Percentiles rank a stretch among this genome's conserved stretches.
Evolutionary conservation across 2,329 filamentous ascomycete genomes (phyloP).

Genomic region (Zopfia rhizophila): DNA sequence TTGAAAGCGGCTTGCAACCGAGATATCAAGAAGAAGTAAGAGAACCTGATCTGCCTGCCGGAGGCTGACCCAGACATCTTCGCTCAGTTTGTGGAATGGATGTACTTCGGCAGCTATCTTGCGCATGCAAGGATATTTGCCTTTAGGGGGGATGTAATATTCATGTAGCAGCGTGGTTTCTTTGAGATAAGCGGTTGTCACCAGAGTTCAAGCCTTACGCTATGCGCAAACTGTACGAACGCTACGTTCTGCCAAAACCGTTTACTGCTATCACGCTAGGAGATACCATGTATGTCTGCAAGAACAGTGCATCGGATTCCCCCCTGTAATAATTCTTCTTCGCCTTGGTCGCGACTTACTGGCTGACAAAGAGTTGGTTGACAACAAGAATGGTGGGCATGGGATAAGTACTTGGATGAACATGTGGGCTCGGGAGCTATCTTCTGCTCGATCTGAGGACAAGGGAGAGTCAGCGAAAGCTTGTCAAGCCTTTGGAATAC

Average conservation of each 20-base stretch:
- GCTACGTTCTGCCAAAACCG: constrained; percentile 17
- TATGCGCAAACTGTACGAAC: constrained; percentile 17
- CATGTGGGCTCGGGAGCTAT: too few species aligned
- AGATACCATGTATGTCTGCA: constrained; percentile 16
- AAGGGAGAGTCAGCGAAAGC: too few species aligned
- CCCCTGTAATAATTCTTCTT: constrained; percentile 16
- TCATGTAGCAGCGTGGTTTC: constrained; percentile 20
- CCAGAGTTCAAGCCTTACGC: constrained; percentile 20
- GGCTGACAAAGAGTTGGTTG: too few species aligned
- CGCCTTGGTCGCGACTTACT: constrained; percentile 13
- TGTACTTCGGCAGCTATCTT: constrained; percentile 15
- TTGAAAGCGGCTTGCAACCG: constrained; percentile 14
- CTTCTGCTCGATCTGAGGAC: too few species aligned
- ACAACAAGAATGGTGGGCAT: too few species aligned
- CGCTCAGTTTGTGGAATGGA: constrained; percentile 20
- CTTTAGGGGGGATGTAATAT: too few species aligned
- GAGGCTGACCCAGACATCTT: constrained; percentile 16
- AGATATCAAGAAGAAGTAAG: constrained; percentile 9
- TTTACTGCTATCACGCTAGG: constrained; percentile 39
- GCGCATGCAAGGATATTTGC: constrained; percentile 2
- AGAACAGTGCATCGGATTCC: constrained; percentile 11
- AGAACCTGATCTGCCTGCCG: constrained; percentile 12
- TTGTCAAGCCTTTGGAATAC: too few species aligned
- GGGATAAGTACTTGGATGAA: too few species aligned
- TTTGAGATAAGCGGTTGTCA: constrained; percentile 18